Base-by-base conservation (phyloP, 1,139 yeast genomes). In the Yamadazyma sp. region DNA sequence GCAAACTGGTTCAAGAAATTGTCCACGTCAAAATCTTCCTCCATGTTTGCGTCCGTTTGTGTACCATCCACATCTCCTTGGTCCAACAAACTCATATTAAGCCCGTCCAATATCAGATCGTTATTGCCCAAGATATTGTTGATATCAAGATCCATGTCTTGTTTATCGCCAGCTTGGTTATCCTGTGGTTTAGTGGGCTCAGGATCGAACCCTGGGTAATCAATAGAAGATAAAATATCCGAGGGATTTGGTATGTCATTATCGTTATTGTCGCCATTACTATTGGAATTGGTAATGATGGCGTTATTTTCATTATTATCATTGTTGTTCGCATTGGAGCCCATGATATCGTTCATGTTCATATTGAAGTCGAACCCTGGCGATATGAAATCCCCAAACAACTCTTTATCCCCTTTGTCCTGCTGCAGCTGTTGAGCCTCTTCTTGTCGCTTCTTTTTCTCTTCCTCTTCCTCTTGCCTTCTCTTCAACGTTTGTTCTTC, bases 1-100 rank as follows among this genome's bases (percentile, higher is more conserved):
- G 75, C 75, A 52, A 70, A 70, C 49, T 72, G 77, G 48, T 69
- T 70, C 47, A 72, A 61, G 48, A 72, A 72, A 47, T 62, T 69
- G 44, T 72, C 77, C 31, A 72, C 77, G 46, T 72, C 77, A 50
- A 72, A 72, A 45, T 70, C 77, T 25, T 62, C 66, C 17, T 59
- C 64, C 25, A 50, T 55, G 27, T 51, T 47, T 12, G 38, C 45
- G n/a, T 47, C 58, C 10, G 8, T 8, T 20, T 39, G 45, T 10
- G 37, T 43, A 23, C 28, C 30, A 10, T 18, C 32, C 27, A 27
- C 12, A n/a, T 34, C 37, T 20, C 27, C 37, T 36, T 60, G 69
- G 40, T 70, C 76, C 28, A 70, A 53, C 36, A 71, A 51, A 34
- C 66, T 63, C 73, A 70, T 69, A 45, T 71, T 68, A 35, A 72